Evolutionary conservation across 345 rosid species (phyloP).

Genomic region (Lumnitzera racemosa): DNA sequence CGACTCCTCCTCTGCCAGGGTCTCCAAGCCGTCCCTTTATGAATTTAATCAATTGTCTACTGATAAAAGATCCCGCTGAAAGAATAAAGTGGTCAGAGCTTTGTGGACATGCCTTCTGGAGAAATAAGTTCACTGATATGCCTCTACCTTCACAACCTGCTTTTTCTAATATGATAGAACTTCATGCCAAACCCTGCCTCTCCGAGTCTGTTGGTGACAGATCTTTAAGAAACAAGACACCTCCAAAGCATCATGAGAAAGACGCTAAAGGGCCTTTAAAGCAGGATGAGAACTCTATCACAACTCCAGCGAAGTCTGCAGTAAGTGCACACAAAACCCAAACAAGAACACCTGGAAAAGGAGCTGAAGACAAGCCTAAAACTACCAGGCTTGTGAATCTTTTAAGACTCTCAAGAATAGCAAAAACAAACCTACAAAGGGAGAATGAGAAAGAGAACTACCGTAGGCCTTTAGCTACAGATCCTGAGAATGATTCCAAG

Average conservation of each 20-base stretch:
- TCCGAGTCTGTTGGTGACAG: slow-evolving; percentile 69
- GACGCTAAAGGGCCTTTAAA: slow-evolving; percentile 53
- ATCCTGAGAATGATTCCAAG: slow-evolving; percentile 72
- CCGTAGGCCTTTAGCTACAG: slow-evolving; percentile 67
- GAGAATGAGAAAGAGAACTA: slow-evolving; percentile 99
- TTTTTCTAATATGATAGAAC: slow-evolving; percentile 70
- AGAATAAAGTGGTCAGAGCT: slow-evolving; percentile 87
- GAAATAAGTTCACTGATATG: slow-evolving; percentile 36
- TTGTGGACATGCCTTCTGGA: slow-evolving; percentile 90
- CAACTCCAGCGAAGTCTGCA: slow-evolving; percentile 58
- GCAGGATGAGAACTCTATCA: slow-evolving; percentile 53
- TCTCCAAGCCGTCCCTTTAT: slow-evolving; percentile 73
- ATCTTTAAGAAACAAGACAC: slow-evolving; percentile 53
- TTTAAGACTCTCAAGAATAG: slow-evolving; percentile 88
- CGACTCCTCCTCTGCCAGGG: slow-evolving; percentile 86
- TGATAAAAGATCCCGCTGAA: slow-evolving; percentile 89
- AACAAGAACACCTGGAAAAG: slow-evolving; percentile 47
- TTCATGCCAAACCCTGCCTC: slow-evolving; percentile 66
- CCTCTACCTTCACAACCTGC: slow-evolving; percentile 84
- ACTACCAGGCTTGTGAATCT: slow-evolving; percentile 68
- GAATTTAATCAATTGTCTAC: slow-evolving; percentile 74
- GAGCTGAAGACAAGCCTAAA: slow-evolving; percentile 54
- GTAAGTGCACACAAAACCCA: slow-evolving; percentile 49
- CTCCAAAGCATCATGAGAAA: slow-evolving; percentile 65
- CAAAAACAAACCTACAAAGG: slow-evolving; percentile 76